Percentiles rank a stretch among this genome's conserved stretches.
Evolutionary conservation across 2,329 filamentous ascomycete species (phyloP).

Genomic region (Pezicula radicicola): DNA sequence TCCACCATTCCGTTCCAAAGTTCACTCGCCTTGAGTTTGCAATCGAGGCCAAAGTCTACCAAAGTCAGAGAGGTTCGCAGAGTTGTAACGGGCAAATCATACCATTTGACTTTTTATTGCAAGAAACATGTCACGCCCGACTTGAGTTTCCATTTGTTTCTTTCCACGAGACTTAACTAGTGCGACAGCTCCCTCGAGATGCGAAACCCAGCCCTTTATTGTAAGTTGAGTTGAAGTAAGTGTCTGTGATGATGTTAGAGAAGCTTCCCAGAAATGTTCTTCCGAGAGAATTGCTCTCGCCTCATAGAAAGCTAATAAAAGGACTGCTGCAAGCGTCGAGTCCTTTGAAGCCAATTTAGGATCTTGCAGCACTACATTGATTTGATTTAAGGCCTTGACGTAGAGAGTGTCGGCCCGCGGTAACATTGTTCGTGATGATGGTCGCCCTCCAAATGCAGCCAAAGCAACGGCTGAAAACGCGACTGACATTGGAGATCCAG

Average conservation of each 20-base stretch:
- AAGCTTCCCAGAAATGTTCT: neutral
- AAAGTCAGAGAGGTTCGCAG: slow-evolving; percentile 44
- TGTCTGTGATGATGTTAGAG: slow-evolving; percentile 22
- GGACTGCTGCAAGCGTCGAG: slow-evolving; percentile 51
- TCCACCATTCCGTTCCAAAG: slow-evolving; percentile 57
- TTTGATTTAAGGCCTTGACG: slow-evolving; percentile 46
- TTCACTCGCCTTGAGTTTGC: slow-evolving; percentile 46
- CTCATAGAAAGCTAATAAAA: slow-evolving; percentile 58
- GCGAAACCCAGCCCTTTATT: slow-evolving; percentile 56
- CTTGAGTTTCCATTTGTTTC: slow-evolving; percentile 46
- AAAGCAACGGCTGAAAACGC: slow-evolving; percentile 57
- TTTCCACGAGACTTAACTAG: slow-evolving; percentile 52
- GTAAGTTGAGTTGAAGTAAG: slow-evolving; percentile 49
- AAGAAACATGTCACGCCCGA: slow-evolving; percentile 51
- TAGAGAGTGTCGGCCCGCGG: slow-evolving; percentile 44
- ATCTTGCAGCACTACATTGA: slow-evolving; percentile 47
- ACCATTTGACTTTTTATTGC: slow-evolving; percentile 58
- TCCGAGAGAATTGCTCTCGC: slow-evolving; percentile 19
- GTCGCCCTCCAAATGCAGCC: slow-evolving; percentile 50
- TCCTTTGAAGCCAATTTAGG: slow-evolving; percentile 44
- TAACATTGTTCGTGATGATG: slow-evolving; percentile 28
- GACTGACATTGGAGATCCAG: slow-evolving; percentile 39
- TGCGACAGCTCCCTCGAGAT: slow-evolving; percentile 56
- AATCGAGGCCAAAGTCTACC: slow-evolving; percentile 51
- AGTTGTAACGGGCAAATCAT: slow-evolving; percentile 13